A percentile compares a stretch with the other conserved stretches of the same genome.
Evolutionary conservation across 495 filamentous ascomycete genomes (phyloP).

Genomic region (Parathielavia appendiculata): DNA sequence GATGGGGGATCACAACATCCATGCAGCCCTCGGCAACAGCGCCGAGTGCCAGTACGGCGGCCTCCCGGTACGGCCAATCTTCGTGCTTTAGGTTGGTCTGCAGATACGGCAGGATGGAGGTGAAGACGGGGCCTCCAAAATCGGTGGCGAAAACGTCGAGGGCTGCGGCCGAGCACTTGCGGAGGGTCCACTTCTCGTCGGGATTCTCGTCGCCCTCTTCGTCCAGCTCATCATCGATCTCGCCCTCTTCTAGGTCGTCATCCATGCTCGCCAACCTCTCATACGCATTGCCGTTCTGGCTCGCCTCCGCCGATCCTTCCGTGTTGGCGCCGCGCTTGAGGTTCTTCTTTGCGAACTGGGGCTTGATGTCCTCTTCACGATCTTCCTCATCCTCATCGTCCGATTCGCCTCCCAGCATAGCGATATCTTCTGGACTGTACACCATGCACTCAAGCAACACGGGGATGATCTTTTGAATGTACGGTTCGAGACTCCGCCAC

Average conservation of each 20-base stretch:
- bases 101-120: slow-evolving; percentile 85
- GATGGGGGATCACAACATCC: slow-evolving; percentile 79
- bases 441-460: slow-evolving; percentile 93
- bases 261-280: slow-evolving; percentile 51
- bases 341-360: slow-evolving; percentile 76
- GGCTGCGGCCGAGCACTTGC: slow-evolving; percentile 96
- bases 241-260: slow-evolving; percentile 83
- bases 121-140: slow-evolving; percentile 83
- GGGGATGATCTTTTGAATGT: slow-evolving; percentile 80
- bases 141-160: slow-evolving; percentile 89
- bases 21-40: slow-evolving; percentile 96
- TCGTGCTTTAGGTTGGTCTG: slow-evolving; percentile 81
- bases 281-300: slow-evolving; percentile 44
- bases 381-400: slow-evolving; percentile 94
- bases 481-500: slow-evolving; percentile 65
- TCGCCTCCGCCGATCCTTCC: slow-evolving; percentile 51
- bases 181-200: slow-evolving; percentile 90
- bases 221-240: slow-evolving; percentile 72
- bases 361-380: slow-evolving; percentile 84
- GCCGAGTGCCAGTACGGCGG: slow-evolving; percentile 88
- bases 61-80: slow-evolving; percentile 91
- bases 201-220: slow-evolving; percentile 74
- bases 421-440: slow-evolving; percentile 89
- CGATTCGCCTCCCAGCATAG: slow-evolving; percentile 70
- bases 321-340: slow-evolving; percentile 45